These are phyloP conservation scores for Vitis rupestris DNA, from an alignment of 164 flowering plant species.

Conservation along the genomic window DNA sequence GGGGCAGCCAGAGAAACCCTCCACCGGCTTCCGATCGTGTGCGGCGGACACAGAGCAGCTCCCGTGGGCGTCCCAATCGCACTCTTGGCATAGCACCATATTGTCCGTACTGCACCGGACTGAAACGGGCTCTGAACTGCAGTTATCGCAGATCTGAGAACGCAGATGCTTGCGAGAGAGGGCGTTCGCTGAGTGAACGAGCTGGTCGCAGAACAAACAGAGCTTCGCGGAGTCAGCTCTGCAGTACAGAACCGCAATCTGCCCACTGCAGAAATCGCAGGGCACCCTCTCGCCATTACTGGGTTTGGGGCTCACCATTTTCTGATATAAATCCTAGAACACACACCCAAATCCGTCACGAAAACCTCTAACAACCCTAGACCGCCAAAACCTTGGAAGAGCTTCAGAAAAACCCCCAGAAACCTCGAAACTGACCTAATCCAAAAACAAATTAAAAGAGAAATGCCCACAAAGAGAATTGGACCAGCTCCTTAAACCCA, in stretches of 20 bases:
- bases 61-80: slow-evolving; percentile 69
- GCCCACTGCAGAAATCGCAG: slow-evolving; percentile 66
- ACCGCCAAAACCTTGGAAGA: neutral
- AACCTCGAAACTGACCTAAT: no score
- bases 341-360: no score
- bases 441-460: no score
- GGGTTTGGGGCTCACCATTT: slow-evolving; percentile 8
- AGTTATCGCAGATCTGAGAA: slow-evolving; percentile 32
- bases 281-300: slow-evolving; percentile 17
- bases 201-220: slow-evolving; percentile 42
- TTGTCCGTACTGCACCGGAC: slow-evolving; percentile 28
- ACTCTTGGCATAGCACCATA: slow-evolving; percentile 23
- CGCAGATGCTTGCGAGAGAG: slow-evolving; percentile 39
- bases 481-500: no score
- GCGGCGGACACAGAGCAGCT: slow-evolving; percentile 44
- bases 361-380: neutral
- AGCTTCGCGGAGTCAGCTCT: slow-evolving; percentile 85
- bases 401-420: no score
- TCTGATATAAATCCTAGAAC: neutral
- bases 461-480: no score
- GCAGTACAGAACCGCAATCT: slow-evolving; percentile 62
- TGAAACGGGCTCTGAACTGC: slow-evolving; percentile 23
- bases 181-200: slow-evolving; percentile 43
- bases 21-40: slow-evolving; percentile 48
- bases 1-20: slow-evolving; percentile 73